phyloP scores from a whole-genome alignment of 306 rosid genomes.

The Geum urbanum region DNA sequence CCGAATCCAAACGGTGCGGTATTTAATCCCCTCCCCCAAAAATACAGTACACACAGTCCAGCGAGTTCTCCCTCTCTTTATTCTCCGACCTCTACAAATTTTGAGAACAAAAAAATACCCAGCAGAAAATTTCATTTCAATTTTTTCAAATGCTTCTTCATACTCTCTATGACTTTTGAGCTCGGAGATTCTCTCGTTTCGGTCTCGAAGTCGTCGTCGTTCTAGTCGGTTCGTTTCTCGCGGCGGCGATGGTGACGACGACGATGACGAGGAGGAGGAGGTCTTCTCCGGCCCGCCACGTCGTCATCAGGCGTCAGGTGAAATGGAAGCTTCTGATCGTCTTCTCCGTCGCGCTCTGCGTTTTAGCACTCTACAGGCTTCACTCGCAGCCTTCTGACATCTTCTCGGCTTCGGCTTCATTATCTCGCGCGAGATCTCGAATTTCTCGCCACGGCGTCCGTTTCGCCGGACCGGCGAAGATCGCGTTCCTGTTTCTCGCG shows the following conservation, averaged over 20 bases:
- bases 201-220: too few species aligned
- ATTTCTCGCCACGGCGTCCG: conserved; percentile 19
- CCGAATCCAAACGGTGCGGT: background rate
- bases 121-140: background rate
- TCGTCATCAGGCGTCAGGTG: conserved; percentile 39
- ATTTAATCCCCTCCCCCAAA: background rate
- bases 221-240: too few species aligned
- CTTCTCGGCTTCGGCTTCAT: conserved; percentile 14
- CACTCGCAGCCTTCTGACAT: conserved; percentile 35
- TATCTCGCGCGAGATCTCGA: conserved; percentile 31
- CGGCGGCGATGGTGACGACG: conserved; percentile 18
- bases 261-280: conserved; percentile 28
- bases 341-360: conserved; percentile 48
- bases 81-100: background rate
- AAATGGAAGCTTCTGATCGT: conserved; percentile 59
- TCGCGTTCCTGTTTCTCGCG: conserved; percentile 80
- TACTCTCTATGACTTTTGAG: background rate
- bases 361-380: conserved; percentile 48
- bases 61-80: background rate
- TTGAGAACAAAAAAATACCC: background rate
- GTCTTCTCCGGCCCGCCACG: conserved; percentile 41
- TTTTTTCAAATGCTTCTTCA: background rate
- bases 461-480: conserved; percentile 62
- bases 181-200: too few species aligned
- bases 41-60: background rate